Percentiles rank a stretch among this genome's conserved stretches.
phyloP scores from a whole-genome alignment of 768 basidiomycete genomes.

The Xerocomellus intermedius region DNA sequence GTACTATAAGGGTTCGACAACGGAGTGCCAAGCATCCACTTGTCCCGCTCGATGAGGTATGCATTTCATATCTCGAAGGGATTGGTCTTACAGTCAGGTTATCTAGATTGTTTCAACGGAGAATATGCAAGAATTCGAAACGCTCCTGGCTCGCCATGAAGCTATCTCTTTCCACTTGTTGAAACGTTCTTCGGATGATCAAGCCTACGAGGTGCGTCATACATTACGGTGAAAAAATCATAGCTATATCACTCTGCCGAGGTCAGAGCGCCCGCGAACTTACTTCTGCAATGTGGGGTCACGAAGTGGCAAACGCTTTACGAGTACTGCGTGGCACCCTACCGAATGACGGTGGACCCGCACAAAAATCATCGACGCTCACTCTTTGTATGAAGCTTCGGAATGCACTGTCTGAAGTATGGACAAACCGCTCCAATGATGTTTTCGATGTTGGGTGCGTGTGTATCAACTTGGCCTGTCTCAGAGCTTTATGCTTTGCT shows the following conservation, averaged over 20 bases:
- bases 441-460: conserved; percentile 82
- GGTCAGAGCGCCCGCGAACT: conserved; percentile 78
- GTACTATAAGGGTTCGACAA: conserved; percentile 40
- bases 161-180: conserved; percentile 65
- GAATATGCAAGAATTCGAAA: conserved; percentile 53
- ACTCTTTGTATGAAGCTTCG: conserved; percentile 59
- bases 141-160: conserved; percentile 59
- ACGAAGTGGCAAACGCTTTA: conserved; percentile 74
- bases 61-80: neutral
- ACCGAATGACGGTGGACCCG: conserved; percentile 34
- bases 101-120: conserved; percentile 52
- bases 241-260: neutral
- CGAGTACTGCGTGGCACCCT: conserved; percentile 55
- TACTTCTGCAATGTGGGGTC: conserved; percentile 74
- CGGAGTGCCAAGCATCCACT: conserved; percentile 39
- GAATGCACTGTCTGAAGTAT: conserved; percentile 63
- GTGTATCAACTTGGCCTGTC: neutral
- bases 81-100: neutral
- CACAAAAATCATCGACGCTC: conserved; percentile 7
- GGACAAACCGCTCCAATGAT: conserved; percentile 66
- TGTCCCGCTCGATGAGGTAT: conserved; percentile 72
- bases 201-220: conserved; percentile 69
- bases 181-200: conserved; percentile 74
- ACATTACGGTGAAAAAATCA: neutral
- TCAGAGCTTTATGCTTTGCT: conserved; percentile 7